Base-by-base conservation (phyloP, 352 stramenopile genomes). In the Pilasporangium apinafurcum region DNA sequence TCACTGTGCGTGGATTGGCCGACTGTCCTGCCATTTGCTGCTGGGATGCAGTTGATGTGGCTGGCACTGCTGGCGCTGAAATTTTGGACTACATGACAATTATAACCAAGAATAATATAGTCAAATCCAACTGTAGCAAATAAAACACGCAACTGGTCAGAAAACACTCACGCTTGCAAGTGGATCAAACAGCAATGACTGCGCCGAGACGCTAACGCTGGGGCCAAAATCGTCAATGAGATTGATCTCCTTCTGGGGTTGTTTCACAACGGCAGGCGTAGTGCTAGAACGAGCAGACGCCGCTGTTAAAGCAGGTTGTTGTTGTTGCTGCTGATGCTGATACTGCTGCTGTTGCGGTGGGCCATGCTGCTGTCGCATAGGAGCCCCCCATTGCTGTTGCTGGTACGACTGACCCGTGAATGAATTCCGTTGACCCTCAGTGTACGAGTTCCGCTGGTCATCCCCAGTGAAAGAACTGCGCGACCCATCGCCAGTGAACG, bases 111-210 rank as follows among this genome's bases (percentile, higher is more conserved):
- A 22, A 21, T 5, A 56, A 10, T 21, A 35, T 21, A 20, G 32
- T n/a, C 4, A 44, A 14, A 14, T 7, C 26, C 32, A 26, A 9
- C 9, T 40, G 9, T 44, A 12, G 34, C 6, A 17, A 25, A 2
- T 38, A 4, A 6, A 7, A 18, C 21, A 20, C 17, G 13, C 10
- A 35, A 22, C 17, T 21, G 8, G 16, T 14, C 22, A 2, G 17
- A 13, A 41, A 28, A 2, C 8, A 73, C 70, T 49, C 55, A 89
- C 77, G 38, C 53, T 68, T 16, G 59, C 72, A 5, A 92, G 49
- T 8, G 76, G 80, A 51, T 92, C 80, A 40, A 92, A 92, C 8
- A 87, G 62, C 48, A 92, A 45, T 24, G 73, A 46, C 48, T 88
- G 74, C 18, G 68, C 80, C 4, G 80, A 71, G 6, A 86, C 62